Conservation (phyloP, 1,284 basidiomycete genomes). For the Ceratorhiza oryzae-sativae region DNA sequence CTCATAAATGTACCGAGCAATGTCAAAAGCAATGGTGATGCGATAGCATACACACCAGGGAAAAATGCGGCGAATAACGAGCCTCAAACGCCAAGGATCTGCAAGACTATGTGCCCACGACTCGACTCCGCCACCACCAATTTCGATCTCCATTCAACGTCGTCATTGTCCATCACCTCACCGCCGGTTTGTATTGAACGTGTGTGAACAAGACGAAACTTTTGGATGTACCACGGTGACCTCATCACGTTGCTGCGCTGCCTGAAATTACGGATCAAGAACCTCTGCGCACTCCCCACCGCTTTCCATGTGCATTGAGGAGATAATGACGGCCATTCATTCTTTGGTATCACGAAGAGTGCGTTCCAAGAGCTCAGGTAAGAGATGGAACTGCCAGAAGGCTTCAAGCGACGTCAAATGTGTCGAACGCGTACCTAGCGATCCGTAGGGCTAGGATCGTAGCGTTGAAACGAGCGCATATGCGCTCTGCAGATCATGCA, state of each 20-base stretch:
- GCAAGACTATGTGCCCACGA: not conserved
- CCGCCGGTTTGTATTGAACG: not conserved
- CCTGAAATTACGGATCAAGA: slow-evolving; percentile 10
- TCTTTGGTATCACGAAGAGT: not conserved
- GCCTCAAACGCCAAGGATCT: not conserved
- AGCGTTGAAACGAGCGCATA: not conserved
- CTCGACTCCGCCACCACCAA: not conserved
- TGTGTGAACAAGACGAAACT: not conserved
- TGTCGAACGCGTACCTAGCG: slow-evolving; percentile 11
- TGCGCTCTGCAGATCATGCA: not conserved
- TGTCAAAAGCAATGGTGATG: too few species aligned
- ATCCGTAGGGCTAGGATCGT: not conserved
- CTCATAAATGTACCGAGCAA: too few species aligned
- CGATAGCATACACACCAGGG: too few species aligned
- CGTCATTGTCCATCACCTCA: not conserved
- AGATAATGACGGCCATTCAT: not conserved
- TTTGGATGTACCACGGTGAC: not conserved
- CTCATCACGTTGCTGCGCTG: not conserved
- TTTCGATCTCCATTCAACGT: not conserved
- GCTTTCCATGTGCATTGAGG: slow-evolving; percentile 14
- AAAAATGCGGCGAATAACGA: too few species aligned
- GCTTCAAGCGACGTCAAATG: slow-evolving; percentile 20
- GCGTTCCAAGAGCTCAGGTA: not conserved
- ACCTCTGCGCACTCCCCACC: not conserved
- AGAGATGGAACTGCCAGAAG: slow-evolving; percentile 11